These are phyloP conservation scores for Clavariopsis aquatica DNA, from an alignment of 495 filamentous ascomycete species.

Conservation along the genomic window DNA sequence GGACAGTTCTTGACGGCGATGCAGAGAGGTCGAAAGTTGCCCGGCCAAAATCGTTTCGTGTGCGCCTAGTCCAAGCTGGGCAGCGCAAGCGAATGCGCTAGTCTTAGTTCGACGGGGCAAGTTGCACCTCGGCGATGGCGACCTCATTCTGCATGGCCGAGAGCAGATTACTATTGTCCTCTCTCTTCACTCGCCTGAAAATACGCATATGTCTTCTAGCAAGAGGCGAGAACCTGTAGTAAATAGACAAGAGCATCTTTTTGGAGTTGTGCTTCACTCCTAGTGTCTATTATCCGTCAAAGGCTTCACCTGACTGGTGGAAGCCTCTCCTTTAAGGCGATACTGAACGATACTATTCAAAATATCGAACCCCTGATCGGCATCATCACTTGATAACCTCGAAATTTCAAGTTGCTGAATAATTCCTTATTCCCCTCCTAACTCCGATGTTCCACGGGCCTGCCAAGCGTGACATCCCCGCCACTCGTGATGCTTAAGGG, in stretches of 20 bases:
- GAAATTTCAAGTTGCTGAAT: not conserved
- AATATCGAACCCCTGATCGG: too few species aligned
- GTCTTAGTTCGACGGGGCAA: not conserved
- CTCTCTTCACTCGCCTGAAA: too few species aligned
- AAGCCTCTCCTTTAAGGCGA: too few species aligned
- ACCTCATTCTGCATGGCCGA: not conserved
- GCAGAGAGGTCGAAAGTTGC: not conserved
- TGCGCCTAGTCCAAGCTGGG: not conserved
- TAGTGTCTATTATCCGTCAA: too few species aligned
- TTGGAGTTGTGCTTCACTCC: too few species aligned
- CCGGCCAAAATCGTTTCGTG: not conserved
- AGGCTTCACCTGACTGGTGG: too few species aligned
- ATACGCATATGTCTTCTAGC: too few species aligned
- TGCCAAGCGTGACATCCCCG: not conserved
- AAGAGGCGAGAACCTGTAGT: too few species aligned
- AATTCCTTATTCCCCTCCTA: not conserved
- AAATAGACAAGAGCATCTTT: too few species aligned
- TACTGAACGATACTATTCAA: too few species aligned
- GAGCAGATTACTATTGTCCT: too few species aligned
- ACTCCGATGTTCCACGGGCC: not conserved
- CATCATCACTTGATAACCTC: not conserved
- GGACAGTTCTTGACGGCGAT: not conserved
- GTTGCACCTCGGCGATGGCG: not conserved
- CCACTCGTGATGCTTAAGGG: not conserved
- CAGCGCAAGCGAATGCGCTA: not conserved